Evolutionary conservation across 2,329 filamentous ascomycete species (phyloP), one percentile per base, ranked within the genome.

Genomic region (Ascochyta lentis): DNA sequence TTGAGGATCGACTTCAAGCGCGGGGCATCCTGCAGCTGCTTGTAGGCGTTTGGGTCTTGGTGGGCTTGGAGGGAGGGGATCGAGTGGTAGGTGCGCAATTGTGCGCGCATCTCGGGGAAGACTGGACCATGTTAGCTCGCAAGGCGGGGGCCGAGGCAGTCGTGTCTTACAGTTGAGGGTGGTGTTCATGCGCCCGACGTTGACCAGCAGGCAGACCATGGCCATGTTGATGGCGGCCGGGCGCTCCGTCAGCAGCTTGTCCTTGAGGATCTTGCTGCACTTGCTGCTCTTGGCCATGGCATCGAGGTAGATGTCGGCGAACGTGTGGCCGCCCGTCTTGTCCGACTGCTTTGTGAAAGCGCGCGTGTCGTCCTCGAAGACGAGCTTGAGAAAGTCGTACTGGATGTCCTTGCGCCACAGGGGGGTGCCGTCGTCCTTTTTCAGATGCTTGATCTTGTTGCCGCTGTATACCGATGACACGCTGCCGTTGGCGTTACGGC

Each of bases 211-310:
- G 77, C 95, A 99, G 56, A 99, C 94, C 95, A 99, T 99, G 49
- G 95, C 95, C 95, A 99, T 99, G 71, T 92, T 94, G 75, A 96
- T 92, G 33, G 94, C 95, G 22, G 93, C 93, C 62, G 92, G 89
- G 69, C 91, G 88, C 74, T 99, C 95, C 65, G 89, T 95, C 69
- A 96, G 84, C 62, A 99, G 83, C 81, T 99, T 98, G 77, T 99
- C 95, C 76, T 96, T 92, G 61, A 99, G 83, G 45, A 99, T 95
- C 79, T 98, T 98, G 83, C 95, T 98, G 26, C 94, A 98, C 82
- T 99, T 99, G 83, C 92, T 97, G 79, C 95, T 99, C 76, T 92
- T 87, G 3, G 95, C 92, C 94, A 99, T 98, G 58, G 95, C 94
- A 77, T 98, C 95, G 69, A 99, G 94, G 78, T 99, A 99, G 58